Evolutionary conservation across 2,329 filamentous ascomycete genomes (phyloP).

Genomic region (Cercospora canescens): DNA sequence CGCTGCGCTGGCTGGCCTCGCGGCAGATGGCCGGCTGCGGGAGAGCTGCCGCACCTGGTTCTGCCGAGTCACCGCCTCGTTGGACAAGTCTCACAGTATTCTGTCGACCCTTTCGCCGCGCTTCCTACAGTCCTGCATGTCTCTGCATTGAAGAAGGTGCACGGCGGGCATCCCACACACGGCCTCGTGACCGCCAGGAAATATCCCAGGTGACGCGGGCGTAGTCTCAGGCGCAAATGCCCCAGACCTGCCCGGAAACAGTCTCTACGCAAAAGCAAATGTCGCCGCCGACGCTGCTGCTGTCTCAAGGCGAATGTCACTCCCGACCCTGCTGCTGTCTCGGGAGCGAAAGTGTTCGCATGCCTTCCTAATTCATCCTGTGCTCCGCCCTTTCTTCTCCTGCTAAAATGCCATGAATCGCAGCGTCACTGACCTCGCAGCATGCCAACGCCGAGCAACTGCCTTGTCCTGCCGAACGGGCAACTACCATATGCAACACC

Average conservation of each 20-base stretch:
- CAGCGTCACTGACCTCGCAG: not conserved
- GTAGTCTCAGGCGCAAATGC: not conserved
- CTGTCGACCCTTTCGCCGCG: not conserved
- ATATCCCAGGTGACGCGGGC: not conserved
- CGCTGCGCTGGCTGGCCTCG: too few species aligned
- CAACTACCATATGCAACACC: not conserved
- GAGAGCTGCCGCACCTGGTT: not conserved
- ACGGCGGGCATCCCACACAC: not conserved
- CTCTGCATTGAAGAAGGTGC: too few species aligned
- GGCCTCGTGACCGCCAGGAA: not conserved
- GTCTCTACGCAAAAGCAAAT: not conserved
- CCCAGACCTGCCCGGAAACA: not conserved
- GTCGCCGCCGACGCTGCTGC: not conserved
- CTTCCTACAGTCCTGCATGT: not conserved
- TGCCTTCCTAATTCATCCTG: not conserved
- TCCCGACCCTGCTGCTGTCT: not conserved
- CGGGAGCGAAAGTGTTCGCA: not conserved
- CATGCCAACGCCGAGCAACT: not conserved
- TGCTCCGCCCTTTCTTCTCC: not conserved
- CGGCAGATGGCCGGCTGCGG: not conserved
- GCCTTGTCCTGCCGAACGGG: not conserved
- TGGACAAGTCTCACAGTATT: not conserved
- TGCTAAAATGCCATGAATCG: not conserved
- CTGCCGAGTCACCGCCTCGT: conserved; percentile 1
- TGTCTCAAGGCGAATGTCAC: not conserved